Evolutionary conservation across 129 eudicot species (phyloP).

Genomic region (Heracleum sosnowskyi): DNA sequence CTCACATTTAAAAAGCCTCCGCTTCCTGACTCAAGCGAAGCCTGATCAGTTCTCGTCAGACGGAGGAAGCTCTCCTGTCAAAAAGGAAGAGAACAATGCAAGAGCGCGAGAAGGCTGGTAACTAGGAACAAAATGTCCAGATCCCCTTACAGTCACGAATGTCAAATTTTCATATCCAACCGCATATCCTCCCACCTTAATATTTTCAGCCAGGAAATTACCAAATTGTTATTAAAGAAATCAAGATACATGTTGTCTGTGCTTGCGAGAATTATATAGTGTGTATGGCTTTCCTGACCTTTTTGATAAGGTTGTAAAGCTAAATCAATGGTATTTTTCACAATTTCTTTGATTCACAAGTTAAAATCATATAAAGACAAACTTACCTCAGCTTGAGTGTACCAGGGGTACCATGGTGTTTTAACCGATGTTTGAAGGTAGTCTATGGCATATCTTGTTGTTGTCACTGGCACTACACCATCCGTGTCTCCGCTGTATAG

Average conservation of each 20-base stretch:
- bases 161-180: conserved; percentile 44
- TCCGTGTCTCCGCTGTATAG: conserved; percentile 26
- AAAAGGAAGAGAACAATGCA: conserved; percentile 14
- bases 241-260: too few relatives aligned
- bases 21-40: not conserved
- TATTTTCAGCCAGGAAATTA: not conserved
- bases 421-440: conserved; percentile 2
- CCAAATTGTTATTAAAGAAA: too few relatives aligned
- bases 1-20: not conserved
- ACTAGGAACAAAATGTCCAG: conserved; percentile 58
- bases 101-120: conserved; percentile 48
- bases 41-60: not conserved
- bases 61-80: conserved; percentile 38
- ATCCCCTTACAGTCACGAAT: conserved; percentile 47
- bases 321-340: not conserved
- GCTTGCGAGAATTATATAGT: not conserved
- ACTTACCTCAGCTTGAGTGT: conserved; percentile 1
- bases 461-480: conserved; percentile 7
- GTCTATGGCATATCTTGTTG: not conserved
- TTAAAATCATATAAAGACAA: too few relatives aligned
- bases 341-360: not conserved
- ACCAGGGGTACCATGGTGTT: conserved; percentile 16
- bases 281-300: not conserved
- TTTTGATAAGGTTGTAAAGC: not conserved
- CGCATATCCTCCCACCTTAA: conserved; percentile 49